A percentile compares a stretch with the other conserved stretches of the same genome.
phyloP scores from a whole-genome alignment of 345 rosid genomes.

The Kernera saxatilis region DNA sequence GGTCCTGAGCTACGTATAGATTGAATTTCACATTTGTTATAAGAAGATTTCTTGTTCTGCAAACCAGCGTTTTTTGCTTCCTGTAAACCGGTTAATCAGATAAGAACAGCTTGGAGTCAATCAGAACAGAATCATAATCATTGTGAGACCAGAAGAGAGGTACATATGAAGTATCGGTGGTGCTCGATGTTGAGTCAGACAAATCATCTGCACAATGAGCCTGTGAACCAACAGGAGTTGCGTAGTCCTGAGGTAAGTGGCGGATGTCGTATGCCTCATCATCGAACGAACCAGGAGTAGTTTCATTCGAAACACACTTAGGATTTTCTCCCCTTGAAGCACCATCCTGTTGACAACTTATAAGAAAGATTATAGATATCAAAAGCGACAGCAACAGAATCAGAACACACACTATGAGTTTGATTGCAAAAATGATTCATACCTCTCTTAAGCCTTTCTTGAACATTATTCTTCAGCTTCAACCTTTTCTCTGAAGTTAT shows the following conservation, averaged over 20 bases:
- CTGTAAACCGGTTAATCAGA: slow-evolving; percentile 25
- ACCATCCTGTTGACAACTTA: slow-evolving; percentile 6
- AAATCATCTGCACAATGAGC: slow-evolving; percentile 33
- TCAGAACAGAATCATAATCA: slow-evolving; percentile 29
- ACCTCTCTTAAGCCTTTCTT: neutral
- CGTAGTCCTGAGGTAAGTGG: slow-evolving; percentile 46
- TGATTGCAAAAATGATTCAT: neutral
- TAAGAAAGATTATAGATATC: too few species aligned
- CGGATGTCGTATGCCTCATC: slow-evolving; percentile 44
- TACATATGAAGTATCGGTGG: slow-evolving; percentile 41
- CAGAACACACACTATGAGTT: neutral
- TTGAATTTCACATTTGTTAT: slow-evolving; percentile 32
- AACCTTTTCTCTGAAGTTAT: neutral
- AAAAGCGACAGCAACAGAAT: neutral
- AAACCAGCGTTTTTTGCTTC: slow-evolving; percentile 24
- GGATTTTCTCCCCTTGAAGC: neutral
- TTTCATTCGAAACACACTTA: slow-evolving; percentile 15
- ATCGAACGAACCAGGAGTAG: slow-evolving; percentile 38
- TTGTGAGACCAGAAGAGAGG: neutral
- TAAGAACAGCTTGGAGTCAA: neutral
- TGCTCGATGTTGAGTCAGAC: slow-evolving; percentile 47
- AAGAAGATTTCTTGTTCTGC: slow-evolving; percentile 27
- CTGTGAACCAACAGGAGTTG: slow-evolving; percentile 15
- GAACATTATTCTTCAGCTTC: slow-evolving; percentile 7
- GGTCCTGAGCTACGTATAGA: neutral